Conservation (phyloP, 75 land plant species). For the Sequoia sempervirens region DNA sequence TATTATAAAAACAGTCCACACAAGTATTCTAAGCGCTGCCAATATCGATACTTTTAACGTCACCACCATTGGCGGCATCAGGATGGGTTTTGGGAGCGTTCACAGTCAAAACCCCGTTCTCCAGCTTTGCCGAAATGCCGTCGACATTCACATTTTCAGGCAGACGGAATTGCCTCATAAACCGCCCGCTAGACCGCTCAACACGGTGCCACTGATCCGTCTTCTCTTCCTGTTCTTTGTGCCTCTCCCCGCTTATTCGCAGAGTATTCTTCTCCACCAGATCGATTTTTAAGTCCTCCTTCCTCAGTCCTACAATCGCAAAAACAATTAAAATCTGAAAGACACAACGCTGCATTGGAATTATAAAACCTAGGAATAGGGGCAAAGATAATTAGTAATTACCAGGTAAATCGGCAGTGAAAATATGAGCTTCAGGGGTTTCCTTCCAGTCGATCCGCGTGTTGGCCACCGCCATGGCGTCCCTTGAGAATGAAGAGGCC, state of each 20-base stretch:
- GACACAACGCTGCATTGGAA: neutral
- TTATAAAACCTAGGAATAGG: neutral
- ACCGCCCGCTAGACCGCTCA: too few relatives aligned
- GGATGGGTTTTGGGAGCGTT: slow-evolving; percentile 17
- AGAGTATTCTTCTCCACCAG: slow-evolving; percentile 26
- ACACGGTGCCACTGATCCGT: neutral
- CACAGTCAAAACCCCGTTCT: slow-evolving; percentile 36
- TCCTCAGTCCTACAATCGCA: slow-evolving; percentile 9
- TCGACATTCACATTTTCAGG: slow-evolving; percentile 35
- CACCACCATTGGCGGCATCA: too few relatives aligned
- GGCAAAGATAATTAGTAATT: neutral
- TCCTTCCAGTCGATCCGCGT: slow-evolving; percentile 8
- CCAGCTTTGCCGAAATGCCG: slow-evolving; percentile 18
- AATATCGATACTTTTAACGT: too few relatives aligned
- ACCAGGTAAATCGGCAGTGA: slow-evolving; percentile 52
- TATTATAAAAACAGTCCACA: too few relatives aligned
- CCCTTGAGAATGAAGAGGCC: slow-evolving; percentile 4
- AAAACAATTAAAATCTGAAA: neutral
- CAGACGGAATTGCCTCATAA: slow-evolving; percentile 22
- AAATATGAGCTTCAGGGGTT: slow-evolving; percentile 43
- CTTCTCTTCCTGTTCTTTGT: slow-evolving; percentile 19
- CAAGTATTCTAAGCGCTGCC: neutral
- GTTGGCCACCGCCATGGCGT: slow-evolving; percentile 29
- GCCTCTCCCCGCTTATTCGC: slow-evolving; percentile 36
- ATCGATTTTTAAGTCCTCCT: slow-evolving; percentile 25